These are phyloP conservation scores for Hypoxylon lenormandii DNA, from an alignment of 495 filamentous ascomycete species.

Conservation along the genomic window DNA sequence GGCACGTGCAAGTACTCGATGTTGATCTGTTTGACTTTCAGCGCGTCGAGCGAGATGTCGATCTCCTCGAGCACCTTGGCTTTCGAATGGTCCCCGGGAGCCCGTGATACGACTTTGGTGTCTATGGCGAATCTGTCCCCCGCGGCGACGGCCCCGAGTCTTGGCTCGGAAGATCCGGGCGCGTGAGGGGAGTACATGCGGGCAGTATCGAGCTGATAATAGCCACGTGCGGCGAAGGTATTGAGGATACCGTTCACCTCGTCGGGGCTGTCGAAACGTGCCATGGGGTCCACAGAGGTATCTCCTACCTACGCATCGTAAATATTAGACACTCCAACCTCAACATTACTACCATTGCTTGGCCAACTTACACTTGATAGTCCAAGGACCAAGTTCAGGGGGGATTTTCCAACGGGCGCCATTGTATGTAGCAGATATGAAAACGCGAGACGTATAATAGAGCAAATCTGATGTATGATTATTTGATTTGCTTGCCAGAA, in stretches of 20 bases:
- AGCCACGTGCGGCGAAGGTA: background rate
- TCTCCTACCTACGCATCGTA: background rate
- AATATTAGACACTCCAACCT: too few relatives aligned
- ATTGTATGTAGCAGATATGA: too few relatives aligned
- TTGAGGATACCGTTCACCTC: background rate
- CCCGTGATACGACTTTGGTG: background rate
- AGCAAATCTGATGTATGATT: too few relatives aligned
- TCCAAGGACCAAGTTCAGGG: too few relatives aligned
- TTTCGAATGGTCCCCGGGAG: background rate
- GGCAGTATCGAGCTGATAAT: background rate
- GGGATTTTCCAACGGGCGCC: too few relatives aligned
- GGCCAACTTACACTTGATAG: too few relatives aligned
- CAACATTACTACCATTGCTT: too few relatives aligned
- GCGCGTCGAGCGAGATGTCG: background rate
- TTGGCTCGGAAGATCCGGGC: background rate
- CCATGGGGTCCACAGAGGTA: background rate
- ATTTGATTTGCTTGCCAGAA: too few relatives aligned
- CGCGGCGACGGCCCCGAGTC: background rate
- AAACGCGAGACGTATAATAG: too few relatives aligned
- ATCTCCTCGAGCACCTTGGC: background rate
- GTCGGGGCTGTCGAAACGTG: background rate
- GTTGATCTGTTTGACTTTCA: slow-evolving; percentile 36
- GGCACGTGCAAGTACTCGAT: slow-evolving; percentile 60
- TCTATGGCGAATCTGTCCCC: background rate
- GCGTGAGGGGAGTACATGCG: background rate